Evolutionary conservation across 2,329 filamentous ascomycete genomes (phyloP), one percentile per base, ranked within the genome.

Genomic region (Ophiostoma piceae): DNA sequence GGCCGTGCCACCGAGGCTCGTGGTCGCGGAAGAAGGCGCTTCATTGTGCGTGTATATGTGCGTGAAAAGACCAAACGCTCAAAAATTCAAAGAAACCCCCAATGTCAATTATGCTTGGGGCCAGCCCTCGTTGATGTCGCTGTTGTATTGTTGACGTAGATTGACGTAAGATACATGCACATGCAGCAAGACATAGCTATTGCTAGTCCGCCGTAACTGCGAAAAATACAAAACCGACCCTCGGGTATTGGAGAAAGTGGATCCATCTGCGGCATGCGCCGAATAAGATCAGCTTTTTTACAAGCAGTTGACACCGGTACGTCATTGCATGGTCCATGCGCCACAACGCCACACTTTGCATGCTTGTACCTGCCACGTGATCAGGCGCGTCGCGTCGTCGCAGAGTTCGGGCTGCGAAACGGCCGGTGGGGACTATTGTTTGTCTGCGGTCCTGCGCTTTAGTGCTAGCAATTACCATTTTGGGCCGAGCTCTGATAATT

Each of bases 11-110:
- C 75, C 77, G 70, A 3, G 75, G 77, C 67, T 77, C 74, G 51
- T 79, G 74, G 70, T 75, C 75, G 54, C 39, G 77, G 75, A 64
- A 77, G 69, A 68, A 80, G 69, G 62, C 71, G 67, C 66, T 68
- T 71, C 71, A 72, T 72, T 22, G 68, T 68, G 43, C 3, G 16
- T 29, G 26, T 12, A 19, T 2, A 9, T 70, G 12, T 47, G n/a
- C 3, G 3, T 68, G 19, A 19, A 9, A 12, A 65, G n/a, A 32
- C 29, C n/a, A 35, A 35, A 47, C 1, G 6, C 5, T n/a, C 16
- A 3, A 47, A 22, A 65, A 22, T 22, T 37, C 7, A 1, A 11
- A 22, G 16, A 35, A 62, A 16, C 6, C 5, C 12, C 22, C 51
- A 57, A 11, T n/a, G 32, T 22, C 22, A 26, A 39, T 41, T 22